Base-by-base conservation (phyloP, 345 rosid species). In the Limnanthes douglasii region DNA sequence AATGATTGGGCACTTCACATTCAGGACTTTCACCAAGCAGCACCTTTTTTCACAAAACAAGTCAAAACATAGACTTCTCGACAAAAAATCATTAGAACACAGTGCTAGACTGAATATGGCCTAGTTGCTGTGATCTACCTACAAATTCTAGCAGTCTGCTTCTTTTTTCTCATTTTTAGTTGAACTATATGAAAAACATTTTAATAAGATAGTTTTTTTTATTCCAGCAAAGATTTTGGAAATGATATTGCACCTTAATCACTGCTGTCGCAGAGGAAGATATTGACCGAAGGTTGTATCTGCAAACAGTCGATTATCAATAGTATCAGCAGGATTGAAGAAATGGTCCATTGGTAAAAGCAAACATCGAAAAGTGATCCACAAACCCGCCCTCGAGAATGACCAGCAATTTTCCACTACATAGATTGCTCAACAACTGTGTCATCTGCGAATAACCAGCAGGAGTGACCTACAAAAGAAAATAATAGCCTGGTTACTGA, bases 371-470 rank as follows among this genome's bases (percentile, higher is more conserved):
- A 43, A 29, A 29, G 28, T n/a, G 39, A 41, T 51, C 16, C 33
- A 55, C 71, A 5, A 44, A 84, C 96, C 98, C 93, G 70, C 94
- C 98, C 79, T 90, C 96, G 12, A 90, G 96, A 59, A 90, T 70
- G 35, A 84, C 88, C 31, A 84, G 94, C 72, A 90, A 56, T 78
- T 84, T 90, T 37, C 94, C 92, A 21, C 62, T 64, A 40, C 73
- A 66, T 5, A 84, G 54, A 58, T 52, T 43, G 35, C 50, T 59
- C 48, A 80, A 48, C 94, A 90, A 72, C 45, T 66, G 65, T 18
- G 96, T 65, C 98, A 90, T 84, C 46, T 48, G 63, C 33, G 92
- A 74, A 68, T 84, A 90, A 39, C 96, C 96, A 59, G 69, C 62
- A 9, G 96, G 94, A 53, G 94, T 90, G 17, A 80, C 88, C 94